Percentiles rank a stretch among this genome's conserved stretches.
Evolutionary conservation across 148 eudicot species (phyloP).

Genomic region (Vaccinium corymbosum): DNA sequence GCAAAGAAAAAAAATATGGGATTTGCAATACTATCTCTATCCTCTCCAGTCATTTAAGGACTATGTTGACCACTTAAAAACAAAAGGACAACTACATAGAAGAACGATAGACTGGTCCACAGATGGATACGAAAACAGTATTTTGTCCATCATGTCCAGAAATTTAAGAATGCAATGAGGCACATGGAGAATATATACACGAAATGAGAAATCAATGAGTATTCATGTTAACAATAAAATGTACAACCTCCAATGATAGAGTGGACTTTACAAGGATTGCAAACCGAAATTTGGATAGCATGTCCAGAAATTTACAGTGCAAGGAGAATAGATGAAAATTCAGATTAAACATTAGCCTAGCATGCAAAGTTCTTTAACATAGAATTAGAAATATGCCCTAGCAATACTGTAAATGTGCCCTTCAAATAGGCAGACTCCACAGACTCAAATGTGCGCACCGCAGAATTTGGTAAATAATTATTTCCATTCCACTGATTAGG

Average conservation of each 20-base stretch:
- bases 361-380: neutral
- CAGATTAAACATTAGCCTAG: neutral
- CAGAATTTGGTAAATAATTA: neutral
- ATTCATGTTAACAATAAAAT: neutral
- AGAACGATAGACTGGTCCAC: neutral
- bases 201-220: neutral
- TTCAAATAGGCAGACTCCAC: conserved; percentile 7
- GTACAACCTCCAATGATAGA: neutral
- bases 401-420: neutral
- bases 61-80: neutral
- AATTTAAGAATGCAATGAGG: neutral
- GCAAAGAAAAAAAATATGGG: neutral
- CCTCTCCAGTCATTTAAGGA: neutral
- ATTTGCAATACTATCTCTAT: neutral
- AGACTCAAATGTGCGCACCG: neutral
- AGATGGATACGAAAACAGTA: neutral
- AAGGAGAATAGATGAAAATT: neutral
- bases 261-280: neutral
- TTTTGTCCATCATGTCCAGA: neutral
- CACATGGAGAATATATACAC: neutral
- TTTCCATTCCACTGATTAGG: neutral
- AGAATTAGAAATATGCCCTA: neutral
- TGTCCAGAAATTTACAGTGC: neutral
- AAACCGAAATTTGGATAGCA: neutral
- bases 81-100: neutral